Percentiles rank a stretch among this genome's conserved stretches.
phyloP scores from a whole-genome alignment of 2,329 filamentous ascomycete species.

The Penicillium sp. region DNA sequence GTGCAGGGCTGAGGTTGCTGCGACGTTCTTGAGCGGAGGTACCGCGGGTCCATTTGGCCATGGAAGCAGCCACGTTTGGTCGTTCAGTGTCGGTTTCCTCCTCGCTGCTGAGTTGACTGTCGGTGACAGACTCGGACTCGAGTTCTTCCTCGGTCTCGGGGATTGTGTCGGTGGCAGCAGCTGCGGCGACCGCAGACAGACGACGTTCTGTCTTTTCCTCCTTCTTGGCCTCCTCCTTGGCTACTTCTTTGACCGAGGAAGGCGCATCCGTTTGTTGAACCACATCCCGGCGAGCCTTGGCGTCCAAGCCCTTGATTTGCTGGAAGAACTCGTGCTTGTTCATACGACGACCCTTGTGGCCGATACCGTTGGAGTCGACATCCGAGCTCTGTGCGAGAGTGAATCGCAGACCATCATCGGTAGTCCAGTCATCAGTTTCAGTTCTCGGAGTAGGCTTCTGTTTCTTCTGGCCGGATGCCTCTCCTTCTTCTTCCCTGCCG shows the following conservation, averaged over 20 bases:
- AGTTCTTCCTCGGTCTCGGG: conserved; percentile 19
- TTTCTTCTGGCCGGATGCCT: conserved; percentile 30
- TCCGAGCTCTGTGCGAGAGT: conserved; percentile 53
- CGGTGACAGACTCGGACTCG: conserved; percentile 27
- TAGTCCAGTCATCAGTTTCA: conserved; percentile 34
- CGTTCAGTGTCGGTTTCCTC: conserved; percentile 21
- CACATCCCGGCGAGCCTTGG: conserved; percentile 55
- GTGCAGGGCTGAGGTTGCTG: conserved; percentile 33
- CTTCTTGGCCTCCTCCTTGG: conserved; percentile 31
- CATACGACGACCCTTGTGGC: conserved; percentile 58
- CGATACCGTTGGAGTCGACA: conserved; percentile 35
- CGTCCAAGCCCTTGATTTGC: conserved; percentile 61
- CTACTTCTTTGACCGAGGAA: conserved; percentile 39
- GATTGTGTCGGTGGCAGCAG: conserved; percentile 13
- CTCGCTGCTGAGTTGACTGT: conserved; percentile 26
- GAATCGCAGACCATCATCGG: conserved; percentile 60
- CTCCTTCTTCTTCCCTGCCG: conserved; percentile 37
- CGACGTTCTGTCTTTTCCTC: conserved; percentile 28
- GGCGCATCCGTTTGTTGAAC: conserved; percentile 46
- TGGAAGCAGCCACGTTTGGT: conserved; percentile 38
- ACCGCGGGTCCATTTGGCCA: conserved; percentile 37
- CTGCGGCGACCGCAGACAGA: conserved; percentile 20
- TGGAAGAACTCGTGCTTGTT: conserved; percentile 65
- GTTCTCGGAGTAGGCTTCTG: conserved; percentile 22
- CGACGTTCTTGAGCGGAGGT: conserved; percentile 43